phyloP scores from a whole-genome alignment of 169 alveolate species.

The Plasmodium gallinaceum region DNA sequence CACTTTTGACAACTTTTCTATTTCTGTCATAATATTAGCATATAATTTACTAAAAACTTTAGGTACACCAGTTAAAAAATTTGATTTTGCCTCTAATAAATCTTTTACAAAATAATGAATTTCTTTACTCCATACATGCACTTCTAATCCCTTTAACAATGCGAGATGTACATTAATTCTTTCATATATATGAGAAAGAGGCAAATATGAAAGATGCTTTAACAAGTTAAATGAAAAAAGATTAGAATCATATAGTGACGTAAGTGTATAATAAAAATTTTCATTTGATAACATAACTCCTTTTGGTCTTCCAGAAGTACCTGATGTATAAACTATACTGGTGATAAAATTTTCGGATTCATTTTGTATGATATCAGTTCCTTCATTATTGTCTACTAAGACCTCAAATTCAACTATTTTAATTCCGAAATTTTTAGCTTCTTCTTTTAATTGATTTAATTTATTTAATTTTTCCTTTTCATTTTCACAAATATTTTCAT shows the following conservation, averaged over 20 bases:
- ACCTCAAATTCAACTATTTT: background rate
- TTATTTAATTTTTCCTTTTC: background rate
- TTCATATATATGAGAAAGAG: conserved; percentile 97
- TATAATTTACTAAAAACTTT: conserved; percentile 46
- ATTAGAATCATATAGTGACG: background rate
- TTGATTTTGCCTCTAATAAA: background rate
- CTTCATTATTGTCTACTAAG: background rate
- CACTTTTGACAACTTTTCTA: conserved; percentile 14
- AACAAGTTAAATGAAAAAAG: background rate
- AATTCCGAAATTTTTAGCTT: background rate
- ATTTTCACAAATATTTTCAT: background rate
- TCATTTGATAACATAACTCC: conserved; percentile 95
- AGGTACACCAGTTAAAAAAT: conserved; percentile 48
- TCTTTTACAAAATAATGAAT: conserved; percentile 8
- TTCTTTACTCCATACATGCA: conserved; percentile 48
- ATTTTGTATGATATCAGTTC: background rate
- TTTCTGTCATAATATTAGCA: conserved; percentile 9
- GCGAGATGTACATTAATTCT: conserved; percentile 83
- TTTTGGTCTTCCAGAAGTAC: conserved; percentile 98
- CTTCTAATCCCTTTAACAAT: conserved; percentile 14
- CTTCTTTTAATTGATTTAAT: conserved; percentile 2
- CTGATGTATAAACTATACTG: conserved; percentile 97
- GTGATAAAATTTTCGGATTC: conserved; percentile 83
- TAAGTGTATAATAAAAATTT: conserved; percentile 35
- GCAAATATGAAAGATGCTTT: conserved; percentile 93